Conservation (phyloP, 345 rosid species). For the Arabidopsis thaliana region TAIR10.1 NC_003074.8:16287501-16288000, state of each 20-base stretch:
- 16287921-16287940: slow-evolving; percentile 88
- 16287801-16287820: slow-evolving; percentile 98
- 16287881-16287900: slow-evolving; percentile 18
- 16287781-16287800: slow-evolving; percentile 89
- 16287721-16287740: slow-evolving; percentile 64
- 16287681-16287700: not conserved
- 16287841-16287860: not conserved
- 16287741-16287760: slow-evolving; percentile 74
- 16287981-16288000: slow-evolving; percentile 94
- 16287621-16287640: slow-evolving; percentile 69
- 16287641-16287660: slow-evolving; percentile 56
- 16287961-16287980: slow-evolving; percentile 68
- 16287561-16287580: slow-evolving; percentile 64
- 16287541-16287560: slow-evolving; percentile 3
- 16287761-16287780: slow-evolving; percentile 80
- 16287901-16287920: slow-evolving; percentile 67
- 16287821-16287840: slow-evolving; percentile 64
- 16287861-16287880: not conserved
- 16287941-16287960: slow-evolving; percentile 81
- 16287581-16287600: slow-evolving; percentile 56
- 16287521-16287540: not conserved
- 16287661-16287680: slow-evolving; percentile 6
- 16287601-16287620: slow-evolving; percentile 68
- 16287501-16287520: not conserved
- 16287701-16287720: not conserved